phyloP scores from a whole-genome alignment of 306 rosid species.

The Alnus glutinosa region DNA sequence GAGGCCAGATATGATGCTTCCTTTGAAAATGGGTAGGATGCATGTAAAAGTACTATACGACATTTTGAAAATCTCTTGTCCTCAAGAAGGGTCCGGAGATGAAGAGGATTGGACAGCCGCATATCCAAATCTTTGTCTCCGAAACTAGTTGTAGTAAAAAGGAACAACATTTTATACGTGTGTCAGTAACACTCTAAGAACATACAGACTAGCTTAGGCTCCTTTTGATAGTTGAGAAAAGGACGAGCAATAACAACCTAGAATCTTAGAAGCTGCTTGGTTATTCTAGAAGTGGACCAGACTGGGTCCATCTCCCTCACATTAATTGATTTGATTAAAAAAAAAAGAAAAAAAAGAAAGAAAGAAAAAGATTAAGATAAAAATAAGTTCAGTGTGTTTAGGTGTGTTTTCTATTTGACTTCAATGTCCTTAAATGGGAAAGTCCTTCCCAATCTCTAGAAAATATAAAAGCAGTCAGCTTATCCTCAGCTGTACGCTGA shows the following conservation, averaged over 20 bases:
- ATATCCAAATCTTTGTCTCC: constrained; percentile 88
- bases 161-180: constrained; percentile 15
- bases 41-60: constrained; percentile 78
- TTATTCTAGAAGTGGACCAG: constrained; percentile 24
- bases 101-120: constrained; percentile 84
- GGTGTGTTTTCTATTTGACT: background rate
- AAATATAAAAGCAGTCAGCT: constrained; percentile 16
- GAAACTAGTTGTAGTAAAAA: constrained; percentile 50
- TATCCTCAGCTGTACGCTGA: background rate
- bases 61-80: constrained; percentile 72
- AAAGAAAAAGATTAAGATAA: constrained; percentile 14
- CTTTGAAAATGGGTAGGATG: constrained; percentile 88
- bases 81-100: constrained; percentile 77
- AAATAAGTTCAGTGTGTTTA: constrained; percentile 2
- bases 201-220: constrained; percentile 10
- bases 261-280: constrained; percentile 17
- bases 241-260: constrained; percentile 9
- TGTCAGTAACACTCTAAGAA: constrained; percentile 1
- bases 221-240: constrained; percentile 9
- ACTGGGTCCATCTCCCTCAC: constrained; percentile 10
- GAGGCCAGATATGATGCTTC: constrained; percentile 94
- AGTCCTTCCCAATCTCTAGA: background rate
- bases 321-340: background rate
- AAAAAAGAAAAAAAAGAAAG: no score
- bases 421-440: background rate